phyloP scores from a whole-genome alignment of 2,329 filamentous ascomycete species.

The Clonostachys sp. region DNA sequence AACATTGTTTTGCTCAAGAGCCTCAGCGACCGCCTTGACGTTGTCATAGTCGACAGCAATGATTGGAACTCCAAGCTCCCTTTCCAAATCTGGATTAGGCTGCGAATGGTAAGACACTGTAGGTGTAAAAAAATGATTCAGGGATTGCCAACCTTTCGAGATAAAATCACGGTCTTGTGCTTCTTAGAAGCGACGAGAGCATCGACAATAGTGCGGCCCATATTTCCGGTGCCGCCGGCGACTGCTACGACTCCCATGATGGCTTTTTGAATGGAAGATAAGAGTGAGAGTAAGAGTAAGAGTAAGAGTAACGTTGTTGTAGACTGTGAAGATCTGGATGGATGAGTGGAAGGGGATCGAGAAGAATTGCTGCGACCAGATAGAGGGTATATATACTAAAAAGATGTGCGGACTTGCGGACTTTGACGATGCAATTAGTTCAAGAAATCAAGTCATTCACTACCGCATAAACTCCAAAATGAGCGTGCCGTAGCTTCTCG shows the following conservation, averaged over 20 bases:
- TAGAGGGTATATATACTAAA: too few relatives aligned
- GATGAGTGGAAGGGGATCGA: too few relatives aligned
- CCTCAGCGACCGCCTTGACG: constrained; percentile 10
- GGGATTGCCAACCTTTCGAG: constrained; percentile 23
- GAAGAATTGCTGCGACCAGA: too few relatives aligned
- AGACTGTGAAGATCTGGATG: too few relatives aligned
- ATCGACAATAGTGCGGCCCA: constrained; percentile 39
- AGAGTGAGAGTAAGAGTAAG: not conserved
- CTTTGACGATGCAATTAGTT: too few relatives aligned
- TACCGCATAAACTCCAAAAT: too few relatives aligned
- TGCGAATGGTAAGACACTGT: too few relatives aligned
- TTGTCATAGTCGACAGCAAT: constrained; percentile 19
- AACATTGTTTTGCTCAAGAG: constrained; percentile 27
- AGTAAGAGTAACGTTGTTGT: not conserved
- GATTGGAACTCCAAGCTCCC: constrained; percentile 10
- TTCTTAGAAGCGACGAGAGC: constrained; percentile 22
- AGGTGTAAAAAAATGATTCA: too few relatives aligned
- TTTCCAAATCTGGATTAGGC: too few relatives aligned
- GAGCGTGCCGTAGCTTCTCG: too few relatives aligned
- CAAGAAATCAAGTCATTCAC: too few relatives aligned
- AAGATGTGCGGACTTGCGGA: too few relatives aligned
- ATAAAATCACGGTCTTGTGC: constrained; percentile 31
- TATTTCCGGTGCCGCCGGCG: constrained; percentile 36
- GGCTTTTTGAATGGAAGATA: not conserved
- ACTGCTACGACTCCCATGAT: constrained; percentile 29